Base-by-base conservation (phyloP, 1,284 basidiomycete species). In the Pseudozyma flocculosa region DNA sequence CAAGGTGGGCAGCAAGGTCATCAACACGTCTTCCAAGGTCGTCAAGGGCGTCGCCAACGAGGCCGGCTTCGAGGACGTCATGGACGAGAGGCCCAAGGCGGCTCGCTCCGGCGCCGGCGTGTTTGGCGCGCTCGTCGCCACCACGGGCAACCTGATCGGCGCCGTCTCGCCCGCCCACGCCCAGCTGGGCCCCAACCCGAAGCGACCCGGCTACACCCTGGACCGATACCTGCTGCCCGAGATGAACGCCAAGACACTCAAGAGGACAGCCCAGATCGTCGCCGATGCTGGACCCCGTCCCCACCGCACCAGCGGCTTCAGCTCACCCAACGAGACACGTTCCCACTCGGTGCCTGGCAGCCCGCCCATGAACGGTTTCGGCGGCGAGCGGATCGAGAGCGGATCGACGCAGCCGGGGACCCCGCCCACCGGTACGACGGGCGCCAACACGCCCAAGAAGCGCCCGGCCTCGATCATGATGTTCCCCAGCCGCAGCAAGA, bases 101-200 rank as follows among this genome's bases (percentile, higher is more conserved):
- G 81, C 84, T 10, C 79, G 82, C 42, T 84, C 80, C 52, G 83
- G 81, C 8, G 88, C 82, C 0, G 88, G 88, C 4, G 87, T 87
- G 0, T 84, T 89, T 66, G 88, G 87, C 13, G 84, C 86, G 8
- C 82, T 90, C 41, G 85, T 90, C 38, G 85, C 87, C 22, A 85
- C 84, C 56, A 86, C 88, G 0, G 86, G 85, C 2, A 87, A 86
- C 81, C 21, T 78, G 3, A 68, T 78, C 37, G 75, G 75, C 24
- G 75, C 75, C 21, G 74, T 76, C 38, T 72, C 69, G 30, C 75
- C 75, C 3, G 47, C 61, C 32, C 71, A 72, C 34, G 75, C 75
- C 1, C 74, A 78, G 59, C 79, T 90, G 18, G 85, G 84, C 19
- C 87, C 88, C 10, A 83, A 85, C 50, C 79, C 86, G n/a, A 84